Percentiles rank a stretch among this genome's conserved stretches.
Conservation (phyloP, 495 filamentous ascomycete genomes). For the Parathielavia appendiculata region DNA sequence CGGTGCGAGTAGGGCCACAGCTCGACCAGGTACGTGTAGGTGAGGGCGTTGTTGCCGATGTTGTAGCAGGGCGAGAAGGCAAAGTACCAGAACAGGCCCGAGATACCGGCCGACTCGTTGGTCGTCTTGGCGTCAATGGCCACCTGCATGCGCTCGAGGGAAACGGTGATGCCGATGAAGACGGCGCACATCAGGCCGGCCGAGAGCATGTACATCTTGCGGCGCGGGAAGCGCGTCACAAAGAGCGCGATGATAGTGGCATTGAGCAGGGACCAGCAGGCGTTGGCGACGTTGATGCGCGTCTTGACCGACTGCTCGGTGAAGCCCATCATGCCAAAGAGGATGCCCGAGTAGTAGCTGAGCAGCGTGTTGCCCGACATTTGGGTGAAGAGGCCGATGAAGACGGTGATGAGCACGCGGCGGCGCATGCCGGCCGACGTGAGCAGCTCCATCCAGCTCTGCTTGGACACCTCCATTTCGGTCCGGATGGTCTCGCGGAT, state of each 20-base stretch:
- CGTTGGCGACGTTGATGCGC: conserved; percentile 52
- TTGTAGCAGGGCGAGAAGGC: conserved; percentile 59
- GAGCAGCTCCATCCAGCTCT: conserved; percentile 54
- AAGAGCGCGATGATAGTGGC: conserved; percentile 50
- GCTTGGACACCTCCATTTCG: conserved; percentile 52
- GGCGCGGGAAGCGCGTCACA: conserved; percentile 48
- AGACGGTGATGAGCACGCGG: conserved; percentile 52
- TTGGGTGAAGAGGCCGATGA: conserved; percentile 60
- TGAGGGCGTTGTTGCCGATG: conserved; percentile 63
- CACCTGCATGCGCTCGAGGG: conserved; percentile 49
- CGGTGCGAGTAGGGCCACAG: conserved; percentile 56
- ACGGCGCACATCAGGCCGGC: conserved; percentile 32
- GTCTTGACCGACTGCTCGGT: conserved; percentile 49
- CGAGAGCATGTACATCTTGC: conserved; percentile 47
- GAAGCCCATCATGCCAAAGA: conserved; percentile 46
- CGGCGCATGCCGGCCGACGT: conserved; percentile 50
- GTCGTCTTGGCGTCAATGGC: conserved; percentile 32
- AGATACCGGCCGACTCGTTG: conserved; percentile 40
- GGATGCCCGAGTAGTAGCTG: conserved; percentile 51
- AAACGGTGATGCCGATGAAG: conserved; percentile 55
- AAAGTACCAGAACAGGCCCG: conserved; percentile 57
- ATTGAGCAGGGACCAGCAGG: conserved; percentile 53
- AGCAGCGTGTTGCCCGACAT: conserved; percentile 50
- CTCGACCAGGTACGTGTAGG: conserved; percentile 41
- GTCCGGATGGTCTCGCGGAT: conserved; percentile 56